phyloP scores from a whole-genome alignment of 2,329 filamentous ascomycete genomes.

The Colletotrichum tanaceti region DNA sequence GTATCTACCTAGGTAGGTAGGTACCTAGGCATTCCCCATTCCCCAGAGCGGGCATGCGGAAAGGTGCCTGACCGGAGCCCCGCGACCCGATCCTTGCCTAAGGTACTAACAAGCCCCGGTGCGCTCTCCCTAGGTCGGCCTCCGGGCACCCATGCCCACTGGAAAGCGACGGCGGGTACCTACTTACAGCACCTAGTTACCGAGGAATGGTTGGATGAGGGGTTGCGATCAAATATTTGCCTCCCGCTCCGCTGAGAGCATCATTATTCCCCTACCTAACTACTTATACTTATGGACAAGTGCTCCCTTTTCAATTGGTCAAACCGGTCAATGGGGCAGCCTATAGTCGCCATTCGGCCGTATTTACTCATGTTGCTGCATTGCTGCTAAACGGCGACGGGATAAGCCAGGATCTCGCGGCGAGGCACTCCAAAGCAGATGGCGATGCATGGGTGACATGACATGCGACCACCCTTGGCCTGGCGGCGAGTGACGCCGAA shows the following conservation, averaged over 20 bases:
- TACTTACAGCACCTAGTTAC: too few species aligned
- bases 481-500: slow-evolving; percentile 17
- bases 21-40: too few species aligned
- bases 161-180: too few species aligned
- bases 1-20: too few species aligned
- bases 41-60: too few species aligned
- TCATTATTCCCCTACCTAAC: background rate
- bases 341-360: background rate
- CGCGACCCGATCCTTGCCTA: too few species aligned
- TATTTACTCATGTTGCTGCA: background rate
- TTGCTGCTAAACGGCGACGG: background rate
- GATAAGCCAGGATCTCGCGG: background rate
- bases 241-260: background rate
- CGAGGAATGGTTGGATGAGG: too few species aligned
- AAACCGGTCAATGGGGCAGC: background rate
- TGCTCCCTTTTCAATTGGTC: background rate
- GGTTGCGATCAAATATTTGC: background rate
- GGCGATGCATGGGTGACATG: slow-evolving; percentile 2
- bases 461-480: background rate
- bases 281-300: background rate
- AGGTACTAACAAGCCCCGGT: too few species aligned
- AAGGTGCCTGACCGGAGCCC: too few species aligned
- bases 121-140: too few species aligned
- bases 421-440: slow-evolving; percentile 1
- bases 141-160: too few species aligned